phyloP scores from a whole-genome alignment of 148 eudicot species.

The Rheum nobile region DNA sequence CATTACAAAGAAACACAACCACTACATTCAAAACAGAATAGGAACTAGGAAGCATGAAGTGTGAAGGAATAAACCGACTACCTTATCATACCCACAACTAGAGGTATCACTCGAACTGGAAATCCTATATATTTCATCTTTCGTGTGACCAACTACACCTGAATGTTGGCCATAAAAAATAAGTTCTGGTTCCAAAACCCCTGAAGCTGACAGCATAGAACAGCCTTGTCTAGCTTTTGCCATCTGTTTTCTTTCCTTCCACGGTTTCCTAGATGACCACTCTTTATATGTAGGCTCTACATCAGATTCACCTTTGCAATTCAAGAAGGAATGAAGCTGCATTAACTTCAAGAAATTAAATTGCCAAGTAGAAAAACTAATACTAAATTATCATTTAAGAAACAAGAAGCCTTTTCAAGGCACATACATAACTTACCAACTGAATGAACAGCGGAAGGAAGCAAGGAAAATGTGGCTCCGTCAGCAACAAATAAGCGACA shows the following conservation, averaged over 20 bases:
- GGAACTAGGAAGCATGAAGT: background rate
- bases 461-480: conserved; percentile 63
- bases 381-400: background rate
- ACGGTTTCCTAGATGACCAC: conserved; percentile 86
- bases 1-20: background rate
- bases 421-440: conserved; percentile 29
- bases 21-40: background rate
- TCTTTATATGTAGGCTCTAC: conserved; percentile 37
- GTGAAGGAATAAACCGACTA: conserved; percentile 9
- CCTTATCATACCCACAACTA: conserved; percentile 79
- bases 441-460: conserved; percentile 29
- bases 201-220: conserved; percentile 16
- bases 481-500: conserved; percentile 98
- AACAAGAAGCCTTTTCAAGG: background rate
- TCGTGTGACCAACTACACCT: conserved; percentile 76
- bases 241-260: conserved; percentile 80
- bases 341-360: conserved; percentile 8
- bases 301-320: conserved; percentile 34
- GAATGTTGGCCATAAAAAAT: conserved; percentile 77
- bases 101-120: conserved; percentile 24
- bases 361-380: background rate
- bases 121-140: conserved; percentile 33
- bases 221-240: conserved; percentile 39
- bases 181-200: conserved; percentile 51
- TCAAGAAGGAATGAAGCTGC: conserved; percentile 13